phyloP scores from a whole-genome alignment of 2,329 filamentous ascomycete species.

The Teratosphaeria zuluensis region DNA sequence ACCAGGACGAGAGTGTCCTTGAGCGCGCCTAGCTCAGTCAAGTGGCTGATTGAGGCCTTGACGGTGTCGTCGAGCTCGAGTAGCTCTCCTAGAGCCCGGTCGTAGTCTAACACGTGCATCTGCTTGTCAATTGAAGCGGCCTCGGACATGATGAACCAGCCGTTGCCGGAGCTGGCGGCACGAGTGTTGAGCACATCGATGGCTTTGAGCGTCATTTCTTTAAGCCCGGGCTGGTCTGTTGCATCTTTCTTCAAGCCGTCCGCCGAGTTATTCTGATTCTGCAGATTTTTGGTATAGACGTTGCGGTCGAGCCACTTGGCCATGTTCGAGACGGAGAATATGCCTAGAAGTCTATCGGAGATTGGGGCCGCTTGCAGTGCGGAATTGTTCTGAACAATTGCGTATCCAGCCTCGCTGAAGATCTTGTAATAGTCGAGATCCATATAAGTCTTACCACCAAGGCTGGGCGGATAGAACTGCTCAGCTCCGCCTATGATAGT shows the following conservation, averaged over 20 bases:
- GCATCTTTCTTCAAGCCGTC: slow-evolving; percentile 55
- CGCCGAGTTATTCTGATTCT: slow-evolving; percentile 57
- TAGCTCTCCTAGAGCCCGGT: slow-evolving; percentile 73
- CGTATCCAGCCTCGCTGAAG: slow-evolving; percentile 64
- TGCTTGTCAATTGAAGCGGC: slow-evolving; percentile 81
- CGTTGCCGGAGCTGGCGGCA: slow-evolving; percentile 44
- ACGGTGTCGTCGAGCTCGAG: slow-evolving; percentile 80
- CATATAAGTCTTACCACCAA: slow-evolving; percentile 54
- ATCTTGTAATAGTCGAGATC: slow-evolving; percentile 63
- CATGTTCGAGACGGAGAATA: slow-evolving; percentile 66
- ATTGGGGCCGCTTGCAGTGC: slow-evolving; percentile 50
- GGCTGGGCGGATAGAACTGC: slow-evolving; percentile 52
- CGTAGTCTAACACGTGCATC: slow-evolving; percentile 80
- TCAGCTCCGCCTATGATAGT: slow-evolving; percentile 50
- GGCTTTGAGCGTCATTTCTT: slow-evolving; percentile 84
- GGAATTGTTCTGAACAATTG: slow-evolving; percentile 64
- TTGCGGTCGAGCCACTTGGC: slow-evolving; percentile 83
- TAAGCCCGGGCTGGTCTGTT: slow-evolving; percentile 68
- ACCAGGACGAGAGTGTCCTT: slow-evolving; percentile 72
- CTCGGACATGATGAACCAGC: slow-evolving; percentile 83
- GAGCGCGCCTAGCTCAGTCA: slow-evolving; percentile 55
- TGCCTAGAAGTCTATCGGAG: slow-evolving; percentile 58
- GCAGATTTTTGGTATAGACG: slow-evolving; percentile 63
- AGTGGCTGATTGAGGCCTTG: slow-evolving; percentile 61
- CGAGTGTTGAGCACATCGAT: slow-evolving; percentile 63